Evolutionary conservation across 2,329 filamentous ascomycete species (phyloP).

Genomic region (Dactylonectria estremocensis): DNA sequence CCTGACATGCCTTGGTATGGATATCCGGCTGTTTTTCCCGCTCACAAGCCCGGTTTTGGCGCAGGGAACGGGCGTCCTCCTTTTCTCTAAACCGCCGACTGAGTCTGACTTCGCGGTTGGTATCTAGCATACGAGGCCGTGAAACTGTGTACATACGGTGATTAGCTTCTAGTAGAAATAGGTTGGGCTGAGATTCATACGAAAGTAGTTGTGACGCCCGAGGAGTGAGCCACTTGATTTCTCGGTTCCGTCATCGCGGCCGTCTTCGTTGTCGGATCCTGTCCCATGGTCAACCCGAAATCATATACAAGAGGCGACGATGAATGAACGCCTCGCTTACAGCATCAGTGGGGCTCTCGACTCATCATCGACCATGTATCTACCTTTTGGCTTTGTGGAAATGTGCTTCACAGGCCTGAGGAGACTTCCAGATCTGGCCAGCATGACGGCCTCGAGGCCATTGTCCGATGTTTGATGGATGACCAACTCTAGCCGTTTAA

Average conservation of each 20-base stretch:
- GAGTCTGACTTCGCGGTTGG: constrained; percentile 53
- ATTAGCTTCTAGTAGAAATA: background rate
- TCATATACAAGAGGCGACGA: background rate
- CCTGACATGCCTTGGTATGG: constrained; percentile 10
- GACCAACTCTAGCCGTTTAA: constrained; percentile 52
- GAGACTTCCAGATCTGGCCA: constrained; percentile 60
- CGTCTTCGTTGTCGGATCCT: constrained; percentile 12
- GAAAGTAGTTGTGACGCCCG: constrained; percentile 34
- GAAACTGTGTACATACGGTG: constrained; percentile 32
- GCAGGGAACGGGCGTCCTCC: background rate
- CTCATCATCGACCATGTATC: background rate
- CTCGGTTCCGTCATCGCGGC: background rate
- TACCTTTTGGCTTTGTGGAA: background rate
- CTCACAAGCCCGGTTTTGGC: background rate
- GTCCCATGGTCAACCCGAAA: constrained; percentile 8
- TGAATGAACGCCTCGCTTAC: background rate
- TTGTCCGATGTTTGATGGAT: constrained; percentile 57
- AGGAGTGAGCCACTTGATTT: constrained; percentile 7
- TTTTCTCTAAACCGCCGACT: constrained; percentile 39
- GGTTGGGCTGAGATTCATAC: constrained; percentile 21
- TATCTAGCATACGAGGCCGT: constrained; percentile 39
- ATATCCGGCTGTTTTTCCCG: background rate
- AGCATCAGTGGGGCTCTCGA: too few species aligned
- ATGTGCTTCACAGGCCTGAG: constrained; percentile 30
- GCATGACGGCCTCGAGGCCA: constrained; percentile 61